Base-by-base conservation (phyloP, 345 rosid genomes). In the Laguncularia racemosa region DNA sequence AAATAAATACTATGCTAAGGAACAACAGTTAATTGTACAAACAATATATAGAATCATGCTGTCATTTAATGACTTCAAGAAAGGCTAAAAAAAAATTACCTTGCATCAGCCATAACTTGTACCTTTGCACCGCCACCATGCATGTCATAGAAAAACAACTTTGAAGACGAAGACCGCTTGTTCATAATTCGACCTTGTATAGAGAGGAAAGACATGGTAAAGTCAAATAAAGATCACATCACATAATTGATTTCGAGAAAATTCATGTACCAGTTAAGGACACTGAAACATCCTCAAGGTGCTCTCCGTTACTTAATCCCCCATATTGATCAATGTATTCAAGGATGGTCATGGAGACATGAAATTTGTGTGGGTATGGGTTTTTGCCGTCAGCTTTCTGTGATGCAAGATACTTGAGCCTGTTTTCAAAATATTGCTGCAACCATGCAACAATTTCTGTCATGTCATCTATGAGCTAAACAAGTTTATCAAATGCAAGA, bases 31-130 rank as follows among this genome's bases (percentile, higher is more conserved):
- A 33, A 4, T 33, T 9, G 11, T 33, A 33, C 40, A 33, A 33
- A 33, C 40, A 33, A 33, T 9, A 33, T 33, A 33, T 33, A 33
- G 40, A 7, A 33, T 33, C 40, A 33, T 7, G 28, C 28, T 23
- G 28, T 23, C 28, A 0, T 33, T 0, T 4, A 33, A 9, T 33
- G 40, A 33, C 40, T 0, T 7, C 7, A 33, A 6, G n/a, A n/a
- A 33, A 33, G 40, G 40, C 40, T 10, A 33, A 33, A 33, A 33
- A 2, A 16, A 20, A 51, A 52, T 52, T 66, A 90, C 99, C 97
- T 88, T 9, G 84, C 85, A 76, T 90, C 97, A 68, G 96, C 84
- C 96, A 90, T 95, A 21, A 95, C 96, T 74, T 95, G 97, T 56
- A 95, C 92, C 73, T 95, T 95, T 44, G 67, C 75, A 62, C 85